Evolutionary conservation across 2,329 filamentous ascomycete species (phyloP).

Genomic region (Diaporthe caulivora): DNA sequence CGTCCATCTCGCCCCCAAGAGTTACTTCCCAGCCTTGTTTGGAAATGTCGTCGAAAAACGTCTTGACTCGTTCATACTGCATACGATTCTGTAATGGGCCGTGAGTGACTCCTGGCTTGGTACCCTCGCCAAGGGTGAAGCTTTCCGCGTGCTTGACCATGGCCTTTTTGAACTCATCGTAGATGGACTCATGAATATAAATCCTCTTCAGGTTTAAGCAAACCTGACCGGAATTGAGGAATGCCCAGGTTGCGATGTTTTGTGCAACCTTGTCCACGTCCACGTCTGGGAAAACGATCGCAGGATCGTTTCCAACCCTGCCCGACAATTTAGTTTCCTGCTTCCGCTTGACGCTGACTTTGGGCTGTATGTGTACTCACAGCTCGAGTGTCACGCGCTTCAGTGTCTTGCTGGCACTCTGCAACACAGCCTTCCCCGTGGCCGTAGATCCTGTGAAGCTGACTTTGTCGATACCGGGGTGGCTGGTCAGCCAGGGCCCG

Average conservation of each 20-base stretch:
- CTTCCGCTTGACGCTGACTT: neutral
- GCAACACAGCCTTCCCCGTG: slow-evolving; percentile 53
- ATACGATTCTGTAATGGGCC: slow-evolving; percentile 71
- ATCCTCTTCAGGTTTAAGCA: slow-evolving; percentile 66
- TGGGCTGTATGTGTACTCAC: neutral
- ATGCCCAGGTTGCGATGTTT: slow-evolving; percentile 61
- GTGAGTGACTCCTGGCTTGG: slow-evolving; percentile 44
- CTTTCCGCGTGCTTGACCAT: slow-evolving; percentile 59
- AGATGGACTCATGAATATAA: slow-evolving; percentile 67
- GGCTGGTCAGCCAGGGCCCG: slow-evolving; percentile 69
- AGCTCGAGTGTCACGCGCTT: slow-evolving; percentile 59
- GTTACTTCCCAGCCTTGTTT: slow-evolving; percentile 59
- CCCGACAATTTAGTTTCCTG: neutral
- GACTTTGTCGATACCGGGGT: slow-evolving; percentile 72
- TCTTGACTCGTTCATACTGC: slow-evolving; percentile 56
- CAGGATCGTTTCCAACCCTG: slow-evolving; percentile 60
- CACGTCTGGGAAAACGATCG: slow-evolving; percentile 59
- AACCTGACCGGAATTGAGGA: slow-evolving; percentile 70
- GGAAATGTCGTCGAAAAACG: neutral
- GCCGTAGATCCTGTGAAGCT: slow-evolving; percentile 70
- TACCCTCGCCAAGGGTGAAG: slow-evolving; percentile 46
- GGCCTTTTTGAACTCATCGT: slow-evolving; percentile 58
- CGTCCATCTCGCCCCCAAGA: slow-evolving; percentile 53
- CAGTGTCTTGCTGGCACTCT: slow-evolving; percentile 55
- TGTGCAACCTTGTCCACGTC: slow-evolving; percentile 47